Conservation (phyloP, 208 protist genomes). For the Acanthamoeba pearcei region DNA sequence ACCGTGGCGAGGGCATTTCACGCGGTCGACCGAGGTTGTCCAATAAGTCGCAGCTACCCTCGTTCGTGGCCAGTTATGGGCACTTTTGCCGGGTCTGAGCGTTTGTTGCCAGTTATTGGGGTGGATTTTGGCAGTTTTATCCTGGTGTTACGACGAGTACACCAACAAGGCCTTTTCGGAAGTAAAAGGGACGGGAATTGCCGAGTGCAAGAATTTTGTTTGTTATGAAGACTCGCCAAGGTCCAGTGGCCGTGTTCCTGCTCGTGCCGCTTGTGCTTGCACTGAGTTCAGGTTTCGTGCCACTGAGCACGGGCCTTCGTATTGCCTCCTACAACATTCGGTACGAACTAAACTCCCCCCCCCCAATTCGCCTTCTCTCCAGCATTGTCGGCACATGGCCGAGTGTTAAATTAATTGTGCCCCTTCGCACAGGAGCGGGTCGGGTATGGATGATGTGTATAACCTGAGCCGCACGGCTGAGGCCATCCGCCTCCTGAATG, state of each 20-base stretch:
- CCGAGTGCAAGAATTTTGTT: background rate
- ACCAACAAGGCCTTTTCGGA: too few relatives aligned
- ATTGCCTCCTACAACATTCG: constrained; percentile 13
- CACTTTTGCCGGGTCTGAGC: too few relatives aligned
- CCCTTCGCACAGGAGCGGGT: background rate
- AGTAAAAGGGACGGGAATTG: background rate
- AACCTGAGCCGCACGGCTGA: constrained; percentile 55
- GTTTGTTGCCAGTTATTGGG: too few relatives aligned
- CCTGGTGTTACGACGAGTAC: too few relatives aligned
- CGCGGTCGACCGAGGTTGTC: too few relatives aligned
- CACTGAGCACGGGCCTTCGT: background rate
- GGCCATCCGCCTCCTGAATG: background rate
- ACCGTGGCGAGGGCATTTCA: too few relatives aligned
- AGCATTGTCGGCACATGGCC: background rate
- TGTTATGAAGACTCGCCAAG: background rate
- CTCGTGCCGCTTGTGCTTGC: background rate
- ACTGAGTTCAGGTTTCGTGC: background rate
- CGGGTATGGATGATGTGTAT: constrained; percentile 43
- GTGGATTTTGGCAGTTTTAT: too few relatives aligned
- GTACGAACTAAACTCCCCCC: background rate
- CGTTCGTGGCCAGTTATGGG: too few relatives aligned
- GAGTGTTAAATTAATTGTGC: background rate
- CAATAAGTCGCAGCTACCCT: too few relatives aligned
- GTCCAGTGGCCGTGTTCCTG: too few relatives aligned
- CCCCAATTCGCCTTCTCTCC: background rate